Evolutionary conservation across 352 stramenopile genomes (phyloP).

Genomic region (Peronospora farinosa): DNA sequence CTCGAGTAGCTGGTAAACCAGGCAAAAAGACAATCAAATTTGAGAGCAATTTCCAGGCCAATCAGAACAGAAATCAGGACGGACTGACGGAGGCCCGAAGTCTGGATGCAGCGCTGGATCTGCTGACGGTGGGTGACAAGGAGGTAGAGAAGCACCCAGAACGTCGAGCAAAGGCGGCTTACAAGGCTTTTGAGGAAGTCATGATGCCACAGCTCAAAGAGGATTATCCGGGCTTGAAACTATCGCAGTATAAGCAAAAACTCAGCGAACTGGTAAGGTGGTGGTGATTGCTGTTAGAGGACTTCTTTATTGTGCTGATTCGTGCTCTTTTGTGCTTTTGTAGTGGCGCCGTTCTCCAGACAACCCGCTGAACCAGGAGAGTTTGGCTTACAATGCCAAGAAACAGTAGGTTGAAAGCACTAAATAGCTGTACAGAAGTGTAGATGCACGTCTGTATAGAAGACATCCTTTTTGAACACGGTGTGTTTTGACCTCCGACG

Average conservation of each 20-base stretch:
- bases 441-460: no score
- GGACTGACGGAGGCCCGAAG: conserved; percentile 47
- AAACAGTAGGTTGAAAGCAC: conserved; percentile 33
- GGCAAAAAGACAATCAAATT: conserved; percentile 68
- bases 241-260: conserved; percentile 80
- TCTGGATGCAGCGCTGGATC: conserved; percentile 57
- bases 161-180: conserved; percentile 63
- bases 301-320: conserved; percentile 8
- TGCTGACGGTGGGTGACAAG: conserved; percentile 46
- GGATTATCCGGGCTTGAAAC: conserved; percentile 67
- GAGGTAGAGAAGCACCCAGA: conserved; percentile 59
- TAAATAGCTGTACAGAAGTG: background rate
- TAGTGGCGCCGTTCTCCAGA: conserved; percentile 73
- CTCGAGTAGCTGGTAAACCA: conserved; percentile 24
- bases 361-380: conserved; percentile 75
- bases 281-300: background rate
- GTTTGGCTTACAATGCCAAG: conserved; percentile 69
- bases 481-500: no score
- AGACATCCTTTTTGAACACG: no score
- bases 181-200: conserved; percentile 74
- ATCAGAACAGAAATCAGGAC: conserved; percentile 47
- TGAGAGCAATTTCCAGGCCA: conserved; percentile 42
- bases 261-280: conserved; percentile 63
- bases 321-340: conserved; percentile 9
- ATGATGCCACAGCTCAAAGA: conserved; percentile 64